Evolutionary conservation across 371 early-diverging fungal species (phyloP).

Genomic region (Coemansia sp.): DNA sequence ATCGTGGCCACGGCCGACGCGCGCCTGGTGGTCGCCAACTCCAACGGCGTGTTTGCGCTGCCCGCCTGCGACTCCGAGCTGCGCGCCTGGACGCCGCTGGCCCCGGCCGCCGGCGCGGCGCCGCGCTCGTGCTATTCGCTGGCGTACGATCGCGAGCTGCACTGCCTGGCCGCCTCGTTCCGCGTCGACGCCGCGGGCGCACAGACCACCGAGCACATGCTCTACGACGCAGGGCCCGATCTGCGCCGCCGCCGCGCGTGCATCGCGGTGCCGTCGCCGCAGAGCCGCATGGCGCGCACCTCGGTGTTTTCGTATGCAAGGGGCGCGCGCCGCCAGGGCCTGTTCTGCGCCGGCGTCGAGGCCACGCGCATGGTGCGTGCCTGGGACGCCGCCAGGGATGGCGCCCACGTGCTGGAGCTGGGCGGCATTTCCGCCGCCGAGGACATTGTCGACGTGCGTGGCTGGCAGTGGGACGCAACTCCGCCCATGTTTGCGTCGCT

Average conservation of each 20-base stretch:
- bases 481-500: conserved; percentile 19
- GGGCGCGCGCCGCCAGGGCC: conserved; percentile 2
- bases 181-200: background rate
- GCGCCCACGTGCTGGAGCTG: conserved; percentile 5
- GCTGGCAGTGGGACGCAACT: conserved; percentile 27
- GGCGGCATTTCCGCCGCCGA: conserved; percentile 12
- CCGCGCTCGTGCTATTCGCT: conserved; percentile 28
- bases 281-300: conserved; percentile 28
- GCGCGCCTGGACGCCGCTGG: conserved; percentile 21
- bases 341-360: conserved; percentile 38
- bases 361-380: conserved; percentile 9
- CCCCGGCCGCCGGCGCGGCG: background rate
- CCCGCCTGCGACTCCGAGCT: background rate
- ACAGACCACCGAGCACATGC: conserved; percentile 17
- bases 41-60: conserved; percentile 17
- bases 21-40: conserved; percentile 29
- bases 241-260: conserved; percentile 2
- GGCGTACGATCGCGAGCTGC: conserved; percentile 9
- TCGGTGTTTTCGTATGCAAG: conserved; percentile 22
- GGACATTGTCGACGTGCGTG: conserved; percentile 29
- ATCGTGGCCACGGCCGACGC: conserved; percentile 11
- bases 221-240: conserved; percentile 11
- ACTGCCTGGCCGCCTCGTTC: conserved; percentile 32
- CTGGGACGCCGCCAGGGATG: conserved; percentile 8
- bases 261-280: conserved; percentile 17